Evolutionary conservation across 2,329 filamentous ascomycete genomes (phyloP).

Genomic region (Paracoccidioides brasiliensis): DNA sequence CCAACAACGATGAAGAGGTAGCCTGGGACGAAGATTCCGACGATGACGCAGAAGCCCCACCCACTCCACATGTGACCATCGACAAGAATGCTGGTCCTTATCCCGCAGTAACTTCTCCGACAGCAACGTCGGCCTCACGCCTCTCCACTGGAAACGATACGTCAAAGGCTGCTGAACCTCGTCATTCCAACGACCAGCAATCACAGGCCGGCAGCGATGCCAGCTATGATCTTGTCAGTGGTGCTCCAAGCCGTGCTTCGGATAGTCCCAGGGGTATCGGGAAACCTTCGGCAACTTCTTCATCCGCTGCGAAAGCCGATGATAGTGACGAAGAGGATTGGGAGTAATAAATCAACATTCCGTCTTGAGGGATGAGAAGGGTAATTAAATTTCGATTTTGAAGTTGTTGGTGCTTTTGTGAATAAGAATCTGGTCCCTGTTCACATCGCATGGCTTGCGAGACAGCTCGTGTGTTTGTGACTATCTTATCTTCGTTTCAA

Average conservation of each 20-base stretch:
- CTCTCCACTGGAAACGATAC: conserved; percentile 26
- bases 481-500: no score
- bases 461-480: no score
- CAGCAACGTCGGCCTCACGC: conserved; percentile 17
- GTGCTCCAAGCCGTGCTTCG: conserved; percentile 64
- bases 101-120: conserved; percentile 16
- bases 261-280: conserved; percentile 46
- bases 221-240: conserved; percentile 88
- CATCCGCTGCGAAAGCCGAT: conserved; percentile 31
- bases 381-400: background rate
- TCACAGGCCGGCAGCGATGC: conserved; percentile 87
- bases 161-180: conserved; percentile 52
- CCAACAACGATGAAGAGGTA: conserved; percentile 53
- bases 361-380: background rate
- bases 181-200: conserved; percentile 72
- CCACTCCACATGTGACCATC: conserved; percentile 32
- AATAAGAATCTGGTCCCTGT: no score
- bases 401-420: background rate
- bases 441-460: no score
- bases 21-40: conserved; percentile 61
- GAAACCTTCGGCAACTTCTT: conserved; percentile 38
- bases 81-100: conserved; percentile 17
- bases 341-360: conserved; percentile 43
- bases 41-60: conserved; percentile 32
- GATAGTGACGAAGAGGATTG: conserved; percentile 65